These are phyloP conservation scores for Saccharum officinarum DNA, from an alignment of 176 grass and related monocot genomes.

Conservation along the genomic window DNA sequence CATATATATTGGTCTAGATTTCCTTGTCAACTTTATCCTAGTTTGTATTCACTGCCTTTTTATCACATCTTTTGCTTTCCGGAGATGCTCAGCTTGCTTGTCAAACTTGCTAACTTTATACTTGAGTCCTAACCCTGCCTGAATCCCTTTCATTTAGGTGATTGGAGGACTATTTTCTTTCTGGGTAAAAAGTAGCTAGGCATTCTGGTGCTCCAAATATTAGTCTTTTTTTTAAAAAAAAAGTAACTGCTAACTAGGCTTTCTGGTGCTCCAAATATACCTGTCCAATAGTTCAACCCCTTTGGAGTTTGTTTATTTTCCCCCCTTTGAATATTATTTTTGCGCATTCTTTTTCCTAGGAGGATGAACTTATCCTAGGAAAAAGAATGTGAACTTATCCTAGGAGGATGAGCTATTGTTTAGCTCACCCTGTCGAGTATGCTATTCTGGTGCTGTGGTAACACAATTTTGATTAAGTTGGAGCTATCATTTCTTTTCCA, in stretches of 20 bases:
- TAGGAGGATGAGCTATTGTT: background rate
- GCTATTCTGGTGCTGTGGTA: background rate
- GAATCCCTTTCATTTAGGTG: background rate
- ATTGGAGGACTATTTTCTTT: background rate
- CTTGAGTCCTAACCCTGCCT: background rate
- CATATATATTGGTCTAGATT: constrained; percentile 18
- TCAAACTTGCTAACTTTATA: constrained; percentile 29
- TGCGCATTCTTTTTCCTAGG: background rate
- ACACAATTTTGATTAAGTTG: background rate
- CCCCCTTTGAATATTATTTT: background rate
- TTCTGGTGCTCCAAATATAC: background rate
- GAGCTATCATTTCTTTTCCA: background rate
- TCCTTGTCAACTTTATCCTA: constrained; percentile 35
- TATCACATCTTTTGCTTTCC: constrained; percentile 25
- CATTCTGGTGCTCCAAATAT: background rate
- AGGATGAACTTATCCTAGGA: too few relatives aligned
- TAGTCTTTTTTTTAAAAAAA: background rate
- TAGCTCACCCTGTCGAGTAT: background rate
- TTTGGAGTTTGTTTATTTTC: background rate
- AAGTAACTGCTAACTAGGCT: background rate
- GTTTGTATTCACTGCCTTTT: constrained; percentile 12
- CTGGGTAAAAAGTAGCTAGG: background rate
- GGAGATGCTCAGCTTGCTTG: constrained; percentile 40
- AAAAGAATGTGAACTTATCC: too few relatives aligned
- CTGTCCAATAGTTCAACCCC: background rate